Evolutionary conservation across 345 rosid species (phyloP), one percentile per base, ranked within the genome.

Genomic region (Cardamine chenopodiifolia): DNA sequence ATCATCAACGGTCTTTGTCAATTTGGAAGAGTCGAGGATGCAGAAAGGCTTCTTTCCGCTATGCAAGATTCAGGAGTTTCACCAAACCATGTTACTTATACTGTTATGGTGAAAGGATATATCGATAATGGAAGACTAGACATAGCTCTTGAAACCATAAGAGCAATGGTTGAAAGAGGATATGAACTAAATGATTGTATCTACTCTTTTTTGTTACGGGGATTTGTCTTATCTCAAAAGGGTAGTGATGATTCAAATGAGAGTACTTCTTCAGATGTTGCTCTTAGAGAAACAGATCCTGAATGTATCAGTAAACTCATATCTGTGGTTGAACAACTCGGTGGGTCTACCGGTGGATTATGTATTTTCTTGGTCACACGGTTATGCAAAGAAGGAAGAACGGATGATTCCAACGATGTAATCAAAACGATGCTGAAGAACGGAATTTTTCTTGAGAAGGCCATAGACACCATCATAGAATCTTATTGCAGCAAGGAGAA

Each of bases 61-160:
- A 83, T 85, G 83, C 60, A 62, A 53, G 78, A 68, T 68, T 74
- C 75, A 49, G 88, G 85, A 55, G 76, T 74, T 57, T 67, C 77
- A 61, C 88, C 88, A 52, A 85, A 81, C 73, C 78, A 74, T 79
- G 69, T 81, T 45, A 79, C 85, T 47, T 85, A 81, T 64, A 68
- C 86, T 2, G 74, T 81, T 28, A 56, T 85, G 67, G 79, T 85
- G 58, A 81, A 77, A 74, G 85, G 86, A 23, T 76, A 79, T 75
- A 69, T 64, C 25, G 49, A 52, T 53, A 68, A 79, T 42, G 79
- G 83, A 59, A 85, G 58, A 65, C 60, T 83, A 42, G 78, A 81
- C 23, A 18, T 40, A 47, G 86, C 86, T 70, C 61, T 85, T 48
- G 79, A 79, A 56, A 81, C 80, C 14, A 48, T 74, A 31, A 65